Conservation (phyloP, 176 grass and related monocot genomes). For the Aechmea fasciata region DNA sequence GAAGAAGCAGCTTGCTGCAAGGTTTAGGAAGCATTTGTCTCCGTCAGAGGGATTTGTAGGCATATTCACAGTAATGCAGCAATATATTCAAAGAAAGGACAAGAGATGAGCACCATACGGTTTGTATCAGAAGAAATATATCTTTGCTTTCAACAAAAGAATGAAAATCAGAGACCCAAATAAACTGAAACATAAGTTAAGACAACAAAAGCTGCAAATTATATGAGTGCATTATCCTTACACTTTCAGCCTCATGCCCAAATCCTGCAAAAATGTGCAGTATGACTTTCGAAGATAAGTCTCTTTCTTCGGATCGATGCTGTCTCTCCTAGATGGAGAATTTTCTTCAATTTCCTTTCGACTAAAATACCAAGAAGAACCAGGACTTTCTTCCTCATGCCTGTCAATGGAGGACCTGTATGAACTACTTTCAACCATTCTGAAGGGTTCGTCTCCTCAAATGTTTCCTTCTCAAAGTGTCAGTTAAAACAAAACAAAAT, state of each 20-base stretch:
- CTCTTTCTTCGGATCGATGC: slow-evolving; percentile 84
- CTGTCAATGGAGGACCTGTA: slow-evolving; percentile 38
- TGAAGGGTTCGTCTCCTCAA: slow-evolving; percentile 15
- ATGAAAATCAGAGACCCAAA: background rate
- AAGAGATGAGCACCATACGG: too few relatives aligned
- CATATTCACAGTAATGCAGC: too few relatives aligned
- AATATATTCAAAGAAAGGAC: too few relatives aligned
- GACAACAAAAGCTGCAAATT: background rate
- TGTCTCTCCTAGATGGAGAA: slow-evolving; percentile 59
- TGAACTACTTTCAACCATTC: slow-evolving; percentile 55
- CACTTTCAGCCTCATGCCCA: slow-evolving; percentile 98
- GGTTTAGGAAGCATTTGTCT: too few relatives aligned
- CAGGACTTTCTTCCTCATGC: slow-evolving; percentile 35
- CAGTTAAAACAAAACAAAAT: background rate
- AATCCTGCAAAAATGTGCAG: slow-evolving; percentile 86
- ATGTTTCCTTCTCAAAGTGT: slow-evolving; percentile 13
- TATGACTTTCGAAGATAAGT: slow-evolving; percentile 84
- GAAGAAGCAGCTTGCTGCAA: too few relatives aligned
- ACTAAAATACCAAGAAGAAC: slow-evolving; percentile 86
- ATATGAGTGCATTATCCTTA: slow-evolving; percentile 38
- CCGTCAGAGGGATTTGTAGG: too few relatives aligned
- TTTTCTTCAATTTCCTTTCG: slow-evolving; percentile 89
- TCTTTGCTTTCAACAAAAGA: slow-evolving; percentile 9
- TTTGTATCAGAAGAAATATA: too few relatives aligned
- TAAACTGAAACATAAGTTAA: background rate